Conservation (phyloP, 495 filamentous ascomycete species). For the Parathielavia hyrcaniae region DNA sequence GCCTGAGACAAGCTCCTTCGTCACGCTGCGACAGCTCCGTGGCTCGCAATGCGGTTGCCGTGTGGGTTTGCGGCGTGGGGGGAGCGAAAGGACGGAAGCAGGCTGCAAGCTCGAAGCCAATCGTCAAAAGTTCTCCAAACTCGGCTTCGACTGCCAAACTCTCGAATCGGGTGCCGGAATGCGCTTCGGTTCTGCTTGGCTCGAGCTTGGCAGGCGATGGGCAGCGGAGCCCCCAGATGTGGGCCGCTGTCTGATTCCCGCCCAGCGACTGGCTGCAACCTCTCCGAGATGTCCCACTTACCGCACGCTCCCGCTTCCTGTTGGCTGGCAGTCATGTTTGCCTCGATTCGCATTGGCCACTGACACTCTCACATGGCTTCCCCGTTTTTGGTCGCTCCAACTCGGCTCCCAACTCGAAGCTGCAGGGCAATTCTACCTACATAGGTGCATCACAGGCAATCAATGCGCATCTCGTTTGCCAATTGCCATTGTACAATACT, state of each 20-base stretch:
- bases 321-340: slow-evolving; percentile 3
- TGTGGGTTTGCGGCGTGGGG: slow-evolving; percentile 6
- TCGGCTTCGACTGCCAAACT: slow-evolving; percentile 4
- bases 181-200: slow-evolving; percentile 12
- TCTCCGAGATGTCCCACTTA: neutral
- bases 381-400: too few relatives aligned
- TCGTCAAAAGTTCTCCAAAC: neutral
- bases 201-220: too few relatives aligned
- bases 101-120: neutral
- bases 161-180: slow-evolving; percentile 20
- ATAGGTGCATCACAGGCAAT: too few relatives aligned
- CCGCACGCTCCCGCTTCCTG: neutral
- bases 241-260: slow-evolving; percentile 1
- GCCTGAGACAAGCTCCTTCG: slow-evolving; percentile 34
- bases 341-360: too few relatives aligned
- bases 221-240: slow-evolving; percentile 17
- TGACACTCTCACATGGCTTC: neutral
- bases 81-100: neutral
- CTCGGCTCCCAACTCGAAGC: too few relatives aligned
- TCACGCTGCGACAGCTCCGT: slow-evolving; percentile 21
- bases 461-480: too few relatives aligned
- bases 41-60: slow-evolving; percentile 2
- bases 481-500: too few relatives aligned
- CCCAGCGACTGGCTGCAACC: slow-evolving; percentile 14
- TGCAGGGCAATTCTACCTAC: too few relatives aligned